Percentiles rank a stretch among this genome's conserved stretches.
phyloP scores from a whole-genome alignment of 805 yeast species.

The Metschnikowia arizonensis region DNA sequence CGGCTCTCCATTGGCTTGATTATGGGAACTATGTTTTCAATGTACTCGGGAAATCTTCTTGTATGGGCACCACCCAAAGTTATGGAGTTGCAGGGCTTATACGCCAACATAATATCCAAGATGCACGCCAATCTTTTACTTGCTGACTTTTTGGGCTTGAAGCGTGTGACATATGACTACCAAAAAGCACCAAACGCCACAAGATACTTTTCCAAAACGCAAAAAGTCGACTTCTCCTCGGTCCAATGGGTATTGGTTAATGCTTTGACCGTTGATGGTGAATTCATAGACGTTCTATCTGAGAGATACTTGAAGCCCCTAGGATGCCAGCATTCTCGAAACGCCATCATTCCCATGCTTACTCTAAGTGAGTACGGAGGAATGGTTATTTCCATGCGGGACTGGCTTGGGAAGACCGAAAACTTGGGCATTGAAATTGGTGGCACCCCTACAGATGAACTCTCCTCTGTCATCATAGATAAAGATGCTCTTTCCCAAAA shows the following conservation, averaged over 20 bases:
- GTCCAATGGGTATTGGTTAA: conserved; percentile 88
- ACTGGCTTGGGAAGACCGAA: conserved; percentile 76
- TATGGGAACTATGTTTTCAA: conserved; percentile 71
- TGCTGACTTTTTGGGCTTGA: conserved; percentile 83
- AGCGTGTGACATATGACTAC: conserved; percentile 88
- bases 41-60: conserved; percentile 78
- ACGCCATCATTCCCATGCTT: conserved; percentile 81
- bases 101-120: conserved; percentile 73
- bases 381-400: conserved; percentile 85
- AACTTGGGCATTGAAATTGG: conserved; percentile 51
- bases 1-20: conserved; percentile 76
- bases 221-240: conserved; percentile 70
- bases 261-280: conserved; percentile 87
- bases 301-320: conserved; percentile 88
- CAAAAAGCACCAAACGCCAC: conserved; percentile 85
- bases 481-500: conserved; percentile 70
- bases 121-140: conserved; percentile 69
- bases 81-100: conserved; percentile 78
- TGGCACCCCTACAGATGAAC: conserved; percentile 21
- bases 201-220: conserved; percentile 70
- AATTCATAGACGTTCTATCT: conserved; percentile 81
- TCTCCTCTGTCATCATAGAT: conserved; percentile 68
- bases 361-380: conserved; percentile 95
- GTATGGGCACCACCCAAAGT: conserved; percentile 74
- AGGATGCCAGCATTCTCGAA: conserved; percentile 73